Evolutionary conservation across 164 flowering plant genomes (phyloP).

Genomic region (Vitis rupestris): DNA sequence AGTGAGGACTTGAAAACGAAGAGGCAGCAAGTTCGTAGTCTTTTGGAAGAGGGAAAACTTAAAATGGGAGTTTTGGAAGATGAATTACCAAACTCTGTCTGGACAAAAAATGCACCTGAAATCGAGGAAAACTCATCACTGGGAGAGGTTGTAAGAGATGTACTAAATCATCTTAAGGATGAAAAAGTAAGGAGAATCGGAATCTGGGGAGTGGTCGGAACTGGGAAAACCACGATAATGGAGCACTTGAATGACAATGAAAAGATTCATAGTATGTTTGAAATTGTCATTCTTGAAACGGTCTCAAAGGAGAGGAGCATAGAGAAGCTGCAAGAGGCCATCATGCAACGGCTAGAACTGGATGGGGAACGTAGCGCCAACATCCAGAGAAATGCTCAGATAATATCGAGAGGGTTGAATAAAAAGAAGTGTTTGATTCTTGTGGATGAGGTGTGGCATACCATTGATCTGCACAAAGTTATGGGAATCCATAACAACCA

Average conservation of each 20-base stretch:
- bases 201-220: conserved; percentile 25
- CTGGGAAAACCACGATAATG: conserved; percentile 29
- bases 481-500: too few relatives aligned
- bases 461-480: too few relatives aligned
- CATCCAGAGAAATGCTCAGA: not conserved
- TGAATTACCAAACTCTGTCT: not conserved
- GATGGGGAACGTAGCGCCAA: not conserved
- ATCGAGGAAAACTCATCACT: not conserved
- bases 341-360: conserved; percentile 13
- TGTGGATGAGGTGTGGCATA: too few relatives aligned
- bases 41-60: too few relatives aligned
- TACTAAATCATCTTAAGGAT: conserved; percentile 8
- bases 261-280: conserved; percentile 13
- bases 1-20: too few relatives aligned
- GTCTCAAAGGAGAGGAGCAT: conserved; percentile 4
- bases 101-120: not conserved
- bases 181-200: conserved; percentile 12
- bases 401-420: conserved; percentile 7
- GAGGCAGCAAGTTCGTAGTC: too few relatives aligned
- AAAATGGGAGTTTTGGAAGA: not conserved
- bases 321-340: conserved; percentile 8
- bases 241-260: conserved; percentile 10
- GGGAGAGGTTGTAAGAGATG: not conserved
- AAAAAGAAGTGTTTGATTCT: conserved; percentile 1
- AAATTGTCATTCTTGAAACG: conserved; percentile 25